A percentile compares a stretch with the other conserved stretches of the same genome.
Evolutionary conservation across 768 basidiomycete genomes (phyloP).

Genomic region (Naganishia antarctica): DNA sequence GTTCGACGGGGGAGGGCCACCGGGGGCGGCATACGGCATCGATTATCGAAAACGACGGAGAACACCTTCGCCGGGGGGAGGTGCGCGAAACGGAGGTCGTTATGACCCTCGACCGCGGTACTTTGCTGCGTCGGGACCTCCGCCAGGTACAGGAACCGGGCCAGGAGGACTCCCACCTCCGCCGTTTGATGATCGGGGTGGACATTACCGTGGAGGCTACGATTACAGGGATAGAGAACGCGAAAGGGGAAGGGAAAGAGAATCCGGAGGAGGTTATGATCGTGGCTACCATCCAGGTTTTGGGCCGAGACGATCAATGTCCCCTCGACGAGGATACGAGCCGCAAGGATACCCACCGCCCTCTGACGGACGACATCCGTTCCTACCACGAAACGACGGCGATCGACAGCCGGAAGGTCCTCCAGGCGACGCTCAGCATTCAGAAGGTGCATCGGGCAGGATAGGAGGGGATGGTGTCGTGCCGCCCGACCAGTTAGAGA

Average conservation of each 20-base stretch:
- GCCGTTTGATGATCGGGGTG: constrained; percentile 14
- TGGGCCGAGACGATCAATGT: not conserved
- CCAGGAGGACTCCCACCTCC: not conserved
- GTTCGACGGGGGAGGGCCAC: not conserved
- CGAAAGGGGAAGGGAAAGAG: constrained; percentile 19
- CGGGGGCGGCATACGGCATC: not conserved
- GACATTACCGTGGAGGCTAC: not conserved
- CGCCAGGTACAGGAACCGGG: not conserved
- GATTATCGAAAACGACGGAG: constrained; percentile 15
- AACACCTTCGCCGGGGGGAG: constrained; percentile 1
- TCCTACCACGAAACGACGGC: not conserved
- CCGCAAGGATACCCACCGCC: not conserved
- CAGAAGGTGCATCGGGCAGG: not conserved
- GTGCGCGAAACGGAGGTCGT: not conserved
- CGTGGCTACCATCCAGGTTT: not conserved
- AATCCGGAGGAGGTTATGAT: constrained; percentile 4
- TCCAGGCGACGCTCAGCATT: constrained; percentile 2
- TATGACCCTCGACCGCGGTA: constrained; percentile 14
- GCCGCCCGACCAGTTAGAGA: constrained; percentile 3
- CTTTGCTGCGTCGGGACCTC: not conserved
- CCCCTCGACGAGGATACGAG: constrained; percentile 9
- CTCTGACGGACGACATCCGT: not conserved
- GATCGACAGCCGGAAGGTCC: not conserved
- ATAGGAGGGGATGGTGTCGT: not conserved
- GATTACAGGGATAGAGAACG: constrained; percentile 8